Conservation (phyloP, 805 yeast genomes). For the Wickerhamiella australiensis region DNA sequence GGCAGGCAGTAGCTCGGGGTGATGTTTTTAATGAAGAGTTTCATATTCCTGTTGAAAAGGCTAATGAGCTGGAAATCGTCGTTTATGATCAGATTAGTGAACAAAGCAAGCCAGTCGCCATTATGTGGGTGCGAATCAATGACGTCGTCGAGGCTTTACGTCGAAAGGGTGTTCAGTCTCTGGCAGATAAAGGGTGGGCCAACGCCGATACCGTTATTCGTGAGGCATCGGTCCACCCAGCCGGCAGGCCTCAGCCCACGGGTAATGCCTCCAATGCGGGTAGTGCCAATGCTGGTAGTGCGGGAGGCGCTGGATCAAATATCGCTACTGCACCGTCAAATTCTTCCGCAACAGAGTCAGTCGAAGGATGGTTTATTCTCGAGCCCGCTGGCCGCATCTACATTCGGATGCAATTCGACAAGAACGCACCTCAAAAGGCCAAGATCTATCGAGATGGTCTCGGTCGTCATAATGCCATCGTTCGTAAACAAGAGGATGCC, state of each 20-base stretch:
- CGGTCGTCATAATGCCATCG: conserved; percentile 94
- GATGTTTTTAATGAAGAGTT: conserved; percentile 70
- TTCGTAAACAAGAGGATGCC: conserved; percentile 65
- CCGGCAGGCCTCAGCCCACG: background rate
- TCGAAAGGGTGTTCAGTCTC: conserved; percentile 67
- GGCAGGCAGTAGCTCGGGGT: conserved; percentile 65
- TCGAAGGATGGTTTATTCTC: conserved; percentile 76
- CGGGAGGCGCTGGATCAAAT: no score
- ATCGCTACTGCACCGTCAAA: background rate
- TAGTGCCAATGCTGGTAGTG: no score
- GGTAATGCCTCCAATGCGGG: background rate
- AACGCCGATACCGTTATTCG: conserved; percentile 41
- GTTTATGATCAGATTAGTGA: conserved; percentile 71
- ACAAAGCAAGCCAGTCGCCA: conserved; percentile 64
- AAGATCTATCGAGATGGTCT: conserved; percentile 30
- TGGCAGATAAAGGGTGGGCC: conserved; percentile 74
- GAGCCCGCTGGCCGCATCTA: conserved; percentile 92
- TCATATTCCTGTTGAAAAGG: conserved; percentile 70
- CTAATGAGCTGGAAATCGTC: conserved; percentile 80
- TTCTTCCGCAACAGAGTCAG: conserved; percentile 17
- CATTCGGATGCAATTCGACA: conserved; percentile 62
- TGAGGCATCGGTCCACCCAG: conserved; percentile 6
- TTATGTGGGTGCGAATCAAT: conserved; percentile 79
- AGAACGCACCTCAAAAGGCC: conserved; percentile 23
- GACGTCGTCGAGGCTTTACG: conserved; percentile 93